These are phyloP conservation scores for Tagetes patula DNA, from an alignment of 129 eudicot species.

Conservation along the genomic window DNA sequence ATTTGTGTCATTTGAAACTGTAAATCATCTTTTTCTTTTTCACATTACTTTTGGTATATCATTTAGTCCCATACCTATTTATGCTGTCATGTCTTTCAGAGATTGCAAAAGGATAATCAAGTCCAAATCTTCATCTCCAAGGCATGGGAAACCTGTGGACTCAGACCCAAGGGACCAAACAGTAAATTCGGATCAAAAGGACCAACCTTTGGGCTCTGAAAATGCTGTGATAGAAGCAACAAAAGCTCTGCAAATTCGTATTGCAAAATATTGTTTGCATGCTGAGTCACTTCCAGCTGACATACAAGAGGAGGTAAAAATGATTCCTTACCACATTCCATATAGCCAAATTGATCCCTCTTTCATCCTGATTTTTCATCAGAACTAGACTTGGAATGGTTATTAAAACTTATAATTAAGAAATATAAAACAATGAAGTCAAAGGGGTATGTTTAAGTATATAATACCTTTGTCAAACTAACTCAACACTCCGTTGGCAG, in stretches of 20 bases:
- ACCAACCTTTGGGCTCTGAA: constrained; percentile 22
- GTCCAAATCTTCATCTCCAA: neutral
- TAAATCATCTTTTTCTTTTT: neutral
- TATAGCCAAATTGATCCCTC: neutral
- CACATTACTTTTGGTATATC: neutral
- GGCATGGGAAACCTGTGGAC: neutral
- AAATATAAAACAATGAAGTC: neutral
- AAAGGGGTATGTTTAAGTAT: neutral
- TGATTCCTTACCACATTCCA: neutral
- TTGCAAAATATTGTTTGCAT: constrained; percentile 45
- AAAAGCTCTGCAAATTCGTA: constrained; percentile 40
- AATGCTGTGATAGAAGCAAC: constrained; percentile 54
- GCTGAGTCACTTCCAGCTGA: constrained; percentile 48
- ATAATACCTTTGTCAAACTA: neutral
- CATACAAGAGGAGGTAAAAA: constrained; percentile 52
- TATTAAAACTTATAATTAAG: neutral
- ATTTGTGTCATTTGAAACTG: neutral
- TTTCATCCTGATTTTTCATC: too few relatives aligned
- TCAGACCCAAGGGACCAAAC: neutral
- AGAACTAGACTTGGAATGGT: too few relatives aligned
- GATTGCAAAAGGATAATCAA: neutral
- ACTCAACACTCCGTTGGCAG: neutral
- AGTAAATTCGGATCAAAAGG: neutral
- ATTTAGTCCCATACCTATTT: neutral
- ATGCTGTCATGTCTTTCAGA: neutral